A percentile compares a stretch with the other conserved stretches of the same genome.
phyloP scores from a whole-genome alignment of 305 asterid genomes.

The Fraxinus angustifolia region DNA sequence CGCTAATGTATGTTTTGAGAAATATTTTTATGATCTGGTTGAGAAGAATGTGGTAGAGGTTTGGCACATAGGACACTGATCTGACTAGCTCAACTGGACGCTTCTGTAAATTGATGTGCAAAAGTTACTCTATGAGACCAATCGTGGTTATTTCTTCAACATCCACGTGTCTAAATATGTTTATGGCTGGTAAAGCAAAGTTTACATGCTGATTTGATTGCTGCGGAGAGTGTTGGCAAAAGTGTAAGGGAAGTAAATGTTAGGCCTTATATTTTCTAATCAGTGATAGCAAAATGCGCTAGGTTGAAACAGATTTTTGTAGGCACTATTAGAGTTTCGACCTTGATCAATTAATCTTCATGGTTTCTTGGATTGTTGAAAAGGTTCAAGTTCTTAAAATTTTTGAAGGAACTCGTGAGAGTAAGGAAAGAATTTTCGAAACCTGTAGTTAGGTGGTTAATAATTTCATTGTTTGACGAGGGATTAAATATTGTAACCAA shows the following conservation, averaged over 20 bases:
- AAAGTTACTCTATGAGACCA: background rate
- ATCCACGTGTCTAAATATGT: background rate
- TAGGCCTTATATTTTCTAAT: background rate
- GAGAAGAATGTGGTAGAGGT: conserved; percentile 1
- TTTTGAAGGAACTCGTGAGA: background rate
- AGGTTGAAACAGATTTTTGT: background rate
- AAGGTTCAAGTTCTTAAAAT: background rate
- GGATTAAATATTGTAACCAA: background rate
- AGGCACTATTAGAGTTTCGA: background rate
- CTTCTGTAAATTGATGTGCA: background rate
- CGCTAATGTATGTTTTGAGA: background rate
- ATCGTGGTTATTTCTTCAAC: background rate
- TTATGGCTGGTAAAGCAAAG: background rate
- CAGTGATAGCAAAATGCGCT: background rate
- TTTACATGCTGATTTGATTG: background rate
- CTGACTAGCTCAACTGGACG: background rate
- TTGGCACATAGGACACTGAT: conserved; percentile 4
- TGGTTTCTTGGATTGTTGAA: background rate
- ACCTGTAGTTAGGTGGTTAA: background rate
- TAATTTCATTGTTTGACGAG: background rate
- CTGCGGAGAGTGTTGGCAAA: background rate
- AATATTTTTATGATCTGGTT: background rate
- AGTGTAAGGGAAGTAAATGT: background rate
- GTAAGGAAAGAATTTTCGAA: background rate
- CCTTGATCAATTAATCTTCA: background rate